Conservation (phyloP, 495 filamentous ascomycete species). For the Aspergillus homomorphus region DNA sequence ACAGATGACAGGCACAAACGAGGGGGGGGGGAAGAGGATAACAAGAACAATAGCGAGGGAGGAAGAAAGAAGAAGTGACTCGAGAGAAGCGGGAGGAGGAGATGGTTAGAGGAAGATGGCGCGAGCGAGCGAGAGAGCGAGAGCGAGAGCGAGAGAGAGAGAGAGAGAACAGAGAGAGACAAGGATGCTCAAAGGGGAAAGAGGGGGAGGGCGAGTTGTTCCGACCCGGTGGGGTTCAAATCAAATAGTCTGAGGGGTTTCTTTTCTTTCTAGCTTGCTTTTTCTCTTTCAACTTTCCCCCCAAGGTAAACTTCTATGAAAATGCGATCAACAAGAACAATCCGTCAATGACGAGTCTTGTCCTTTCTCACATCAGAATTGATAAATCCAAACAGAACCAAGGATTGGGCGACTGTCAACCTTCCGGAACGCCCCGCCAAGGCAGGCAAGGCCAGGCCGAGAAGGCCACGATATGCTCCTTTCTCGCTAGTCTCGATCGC, state of each 20-base stretch:
- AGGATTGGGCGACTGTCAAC: neutral
- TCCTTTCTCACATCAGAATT: no score
- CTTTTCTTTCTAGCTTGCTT: neutral
- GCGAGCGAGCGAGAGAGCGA: conserved; percentile 1
- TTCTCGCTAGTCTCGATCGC: neutral
- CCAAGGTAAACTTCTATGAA: no score
- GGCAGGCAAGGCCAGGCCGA: neutral
- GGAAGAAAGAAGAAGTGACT: conserved; percentile 3
- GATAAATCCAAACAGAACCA: neutral
- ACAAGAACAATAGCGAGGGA: neutral
- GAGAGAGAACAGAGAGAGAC: conserved; percentile 12
- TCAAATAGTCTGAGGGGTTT: neutral
- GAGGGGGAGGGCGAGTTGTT: conserved; percentile 5
- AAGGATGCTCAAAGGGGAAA: conserved; percentile 2
- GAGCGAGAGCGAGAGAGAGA: conserved; percentile 12
- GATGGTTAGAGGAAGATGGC: neutral
- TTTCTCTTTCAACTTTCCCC: neutral
- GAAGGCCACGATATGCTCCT: neutral
- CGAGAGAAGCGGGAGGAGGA: conserved; percentile 14
- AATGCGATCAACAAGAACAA: no score
- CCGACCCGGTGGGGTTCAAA: conserved; percentile 6
- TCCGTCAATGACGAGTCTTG: no score
- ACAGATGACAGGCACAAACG: conserved; percentile 7
- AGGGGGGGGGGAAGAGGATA: conserved; percentile 4
- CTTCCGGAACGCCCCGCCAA: neutral